Evolutionary conservation across 495 filamentous ascomycete species (phyloP).

Genomic region (Sporormia fimetaria): DNA sequence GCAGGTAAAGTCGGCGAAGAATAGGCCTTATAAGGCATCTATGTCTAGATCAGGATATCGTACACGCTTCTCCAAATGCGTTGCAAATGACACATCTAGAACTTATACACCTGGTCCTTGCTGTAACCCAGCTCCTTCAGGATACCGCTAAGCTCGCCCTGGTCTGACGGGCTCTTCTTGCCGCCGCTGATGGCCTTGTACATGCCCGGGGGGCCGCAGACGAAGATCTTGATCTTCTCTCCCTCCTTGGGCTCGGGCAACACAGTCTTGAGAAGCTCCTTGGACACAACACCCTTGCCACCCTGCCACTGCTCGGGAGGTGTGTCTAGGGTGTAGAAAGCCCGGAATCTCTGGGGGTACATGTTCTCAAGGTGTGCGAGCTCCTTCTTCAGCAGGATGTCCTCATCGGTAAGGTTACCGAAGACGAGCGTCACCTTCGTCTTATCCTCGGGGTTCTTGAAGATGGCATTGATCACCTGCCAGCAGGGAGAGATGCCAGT

Average conservation of each 20-base stretch:
- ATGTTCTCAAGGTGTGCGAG: conserved; percentile 74
- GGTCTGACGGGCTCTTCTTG: conserved; percentile 82
- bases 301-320: conserved; percentile 71
- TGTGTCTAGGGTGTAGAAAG: conserved; percentile 80
- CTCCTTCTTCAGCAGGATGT: conserved; percentile 81
- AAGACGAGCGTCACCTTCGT: conserved; percentile 93
- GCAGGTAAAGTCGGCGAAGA: too few relatives aligned
- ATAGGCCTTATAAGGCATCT: too few relatives aligned
- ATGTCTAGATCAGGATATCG: conserved; percentile 3
- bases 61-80: not conserved
- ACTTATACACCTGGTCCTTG: conserved; percentile 96
- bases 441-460: conserved; percentile 90
- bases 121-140: conserved; percentile 85
- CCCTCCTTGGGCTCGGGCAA: conserved; percentile 72
- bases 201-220: conserved; percentile 81
- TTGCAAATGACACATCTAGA: conserved; percentile 43
- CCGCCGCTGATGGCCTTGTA: conserved; percentile 84
- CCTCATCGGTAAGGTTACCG: conserved; percentile 73
- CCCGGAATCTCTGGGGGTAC: conserved; percentile 84
- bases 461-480: conserved; percentile 76
- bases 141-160: conserved; percentile 76
- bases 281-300: conserved; percentile 65
- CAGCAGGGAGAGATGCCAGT: conserved; percentile 93
- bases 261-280: conserved; percentile 85
- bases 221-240: conserved; percentile 86